Conservation (phyloP, 257 asterid species). For the Capsicum pubescens region DNA sequence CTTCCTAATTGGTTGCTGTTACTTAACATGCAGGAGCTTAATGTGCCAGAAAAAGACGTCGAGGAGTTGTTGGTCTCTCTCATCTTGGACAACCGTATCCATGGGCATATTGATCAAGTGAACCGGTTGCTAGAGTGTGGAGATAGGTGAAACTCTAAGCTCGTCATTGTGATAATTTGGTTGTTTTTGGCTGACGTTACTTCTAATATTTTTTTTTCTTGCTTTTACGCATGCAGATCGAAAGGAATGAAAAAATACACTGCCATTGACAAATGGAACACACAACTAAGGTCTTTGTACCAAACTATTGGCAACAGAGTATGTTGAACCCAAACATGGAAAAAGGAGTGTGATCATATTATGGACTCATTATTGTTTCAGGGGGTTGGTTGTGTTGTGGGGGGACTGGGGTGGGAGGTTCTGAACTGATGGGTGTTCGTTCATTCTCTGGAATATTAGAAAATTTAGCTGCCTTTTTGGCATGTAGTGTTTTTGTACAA, state of each 20-base stretch:
- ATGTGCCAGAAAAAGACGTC: slow-evolving; percentile 95
- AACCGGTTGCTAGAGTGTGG: slow-evolving; percentile 88
- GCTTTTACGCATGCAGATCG: slow-evolving; percentile 50
- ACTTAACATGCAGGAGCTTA: slow-evolving; percentile 71
- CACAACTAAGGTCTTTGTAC: slow-evolving; percentile 81
- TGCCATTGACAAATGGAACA: slow-evolving; percentile 94
- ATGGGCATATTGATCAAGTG: slow-evolving; percentile 97
- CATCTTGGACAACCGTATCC: slow-evolving; percentile 84
- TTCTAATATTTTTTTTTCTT: not conserved
- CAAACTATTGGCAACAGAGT: slow-evolving; percentile 84
- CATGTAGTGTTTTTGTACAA: not conserved
- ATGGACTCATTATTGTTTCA: not conserved
- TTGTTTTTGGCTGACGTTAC: not conserved
- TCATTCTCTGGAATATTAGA: not conserved
- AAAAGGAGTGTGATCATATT: not conserved
- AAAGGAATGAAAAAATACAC: slow-evolving; percentile 95
- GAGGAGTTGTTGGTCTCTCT: slow-evolving; percentile 92
- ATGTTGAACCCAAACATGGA: slow-evolving; percentile 44
- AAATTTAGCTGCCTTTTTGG: not conserved
- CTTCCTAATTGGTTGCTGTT: slow-evolving; percentile 11
- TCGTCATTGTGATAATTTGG: not conserved
- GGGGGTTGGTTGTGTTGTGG: not conserved
- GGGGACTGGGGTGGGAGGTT: not conserved
- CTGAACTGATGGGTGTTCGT: not conserved
- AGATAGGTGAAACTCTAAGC: slow-evolving; percentile 67